Evolutionary conservation across 176 grass and related monocot species (phyloP), one percentile per base, ranked within the genome.

Genomic region (Cymbopogon citratus): DNA sequence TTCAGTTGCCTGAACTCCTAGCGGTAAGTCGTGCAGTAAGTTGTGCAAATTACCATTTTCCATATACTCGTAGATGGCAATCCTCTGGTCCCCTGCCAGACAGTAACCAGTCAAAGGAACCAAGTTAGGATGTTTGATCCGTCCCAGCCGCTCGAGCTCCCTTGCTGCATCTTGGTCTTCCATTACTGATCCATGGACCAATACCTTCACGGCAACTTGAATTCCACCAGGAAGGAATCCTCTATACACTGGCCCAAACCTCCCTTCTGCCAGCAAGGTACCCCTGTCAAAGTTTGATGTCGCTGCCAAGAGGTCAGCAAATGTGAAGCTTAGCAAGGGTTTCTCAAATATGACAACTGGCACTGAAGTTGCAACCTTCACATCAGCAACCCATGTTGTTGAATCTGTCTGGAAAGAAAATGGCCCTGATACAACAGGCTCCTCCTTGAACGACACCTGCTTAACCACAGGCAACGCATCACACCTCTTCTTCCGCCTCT

Each of bases 51-150:
- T 99, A 14, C 96, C 92, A 14, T 95, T 93, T 83, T 99, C 92
- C 96, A 99, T 99, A 73, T 95, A 99, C 63, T 99, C 92, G 26
- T 95, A 95, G 77, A 99, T 99, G 9, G 92, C 91, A 40, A 99
- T 99, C 76, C 90, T 95, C 63, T 95, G 96, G 21, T 88, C 89
- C 29, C 96, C 96, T 9, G 96, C 89, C 34, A 99, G 39, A 71
- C 96, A 99, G 76, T 95, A 99, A 23, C 96, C 96, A 12, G 92
- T 85, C 56, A 99, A 87, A 44, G 96, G 89, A 59, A 99, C 92
- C 79, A 99, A 84, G 69, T 99, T 99, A 24, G 92, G 36, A 79
- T 99, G 96, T 40, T 93, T 90, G 85, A 99, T 99, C 79, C 77
- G 86, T 13, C 96, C 96, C 34, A 99, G 80, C 49, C 96, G 74